Conservation (phyloP, 1,139 yeast species). For the Kurtzmaniella quercitrusa region DNA sequence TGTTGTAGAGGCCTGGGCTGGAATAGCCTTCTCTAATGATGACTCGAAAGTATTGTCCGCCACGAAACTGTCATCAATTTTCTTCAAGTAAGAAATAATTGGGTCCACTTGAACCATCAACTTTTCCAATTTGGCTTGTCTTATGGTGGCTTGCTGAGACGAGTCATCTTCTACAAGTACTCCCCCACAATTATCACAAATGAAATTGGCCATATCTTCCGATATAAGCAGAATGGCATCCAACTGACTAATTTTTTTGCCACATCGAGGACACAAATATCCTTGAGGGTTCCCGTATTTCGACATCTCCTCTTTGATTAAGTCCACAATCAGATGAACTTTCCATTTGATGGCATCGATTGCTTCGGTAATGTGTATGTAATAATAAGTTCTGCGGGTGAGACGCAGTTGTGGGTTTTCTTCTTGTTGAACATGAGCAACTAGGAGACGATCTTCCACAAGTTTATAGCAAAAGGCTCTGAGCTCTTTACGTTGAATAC, state of each 20-base stretch:
- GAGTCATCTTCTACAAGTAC: conserved; percentile 84
- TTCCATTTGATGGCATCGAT: conserved; percentile 97
- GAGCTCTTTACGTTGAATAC: conserved; percentile 82
- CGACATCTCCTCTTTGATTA: conserved; percentile 74
- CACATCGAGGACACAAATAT: conserved; percentile 84
- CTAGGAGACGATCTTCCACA: conserved; percentile 74
- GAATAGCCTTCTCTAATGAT: conserved; percentile 73
- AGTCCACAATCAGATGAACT: conserved; percentile 79
- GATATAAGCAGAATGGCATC: conserved; percentile 83
- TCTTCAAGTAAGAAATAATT: conserved; percentile 74
- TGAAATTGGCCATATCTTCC: conserved; percentile 74
- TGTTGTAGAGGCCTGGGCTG: conserved; percentile 69
- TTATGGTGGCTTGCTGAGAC: conserved; percentile 73
- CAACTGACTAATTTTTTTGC: conserved; percentile 72
- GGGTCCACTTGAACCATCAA: conserved; percentile 91
- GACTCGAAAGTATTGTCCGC: conserved; percentile 88
- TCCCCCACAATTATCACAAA: conserved; percentile 82
- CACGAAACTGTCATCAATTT: conserved; percentile 78
- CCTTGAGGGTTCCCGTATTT: conserved; percentile 91
- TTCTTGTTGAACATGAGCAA: conserved; percentile 73
- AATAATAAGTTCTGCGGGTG: conserved; percentile 73
- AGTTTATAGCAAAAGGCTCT: conserved; percentile 77
- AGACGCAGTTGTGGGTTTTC: conserved; percentile 72
- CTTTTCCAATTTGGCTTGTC: conserved; percentile 78
- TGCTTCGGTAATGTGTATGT: conserved; percentile 86